A percentile compares a stretch with the other conserved stretches of the same genome.
Conservation (phyloP, 1,284 basidiomycete genomes). For the Laetiporus sulphureus region DNA sequence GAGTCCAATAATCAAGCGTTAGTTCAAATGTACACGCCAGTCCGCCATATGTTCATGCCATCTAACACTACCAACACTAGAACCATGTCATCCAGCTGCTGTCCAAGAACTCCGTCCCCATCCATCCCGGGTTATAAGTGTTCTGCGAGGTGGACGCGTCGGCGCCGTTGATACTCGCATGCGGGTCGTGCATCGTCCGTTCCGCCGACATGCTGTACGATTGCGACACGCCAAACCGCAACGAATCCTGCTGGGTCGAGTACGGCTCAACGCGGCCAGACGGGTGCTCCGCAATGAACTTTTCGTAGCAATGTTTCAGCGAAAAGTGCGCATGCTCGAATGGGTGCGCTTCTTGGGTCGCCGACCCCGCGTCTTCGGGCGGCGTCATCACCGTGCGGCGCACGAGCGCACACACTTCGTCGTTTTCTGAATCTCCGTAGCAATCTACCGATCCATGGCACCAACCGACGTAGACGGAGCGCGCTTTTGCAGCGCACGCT, state of each 20-base stretch:
- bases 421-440: slow-evolving; percentile 11
- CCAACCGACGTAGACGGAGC: slow-evolving; percentile 19
- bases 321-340: slow-evolving; percentile 21
- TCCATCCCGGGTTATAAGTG: slow-evolving; percentile 13
- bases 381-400: slow-evolving; percentile 15
- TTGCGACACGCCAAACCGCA: slow-evolving; percentile 3
- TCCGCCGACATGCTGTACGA: slow-evolving; percentile 14
- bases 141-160: slow-evolving; percentile 3
- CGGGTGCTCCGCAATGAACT: slow-evolving; percentile 17
- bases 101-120: slow-evolving; percentile 22
- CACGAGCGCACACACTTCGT: slow-evolving; percentile 21
- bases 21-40: too few species aligned
- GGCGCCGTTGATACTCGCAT: background rate
- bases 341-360: slow-evolving; percentile 15
- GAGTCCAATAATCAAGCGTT: too few species aligned
- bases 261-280: slow-evolving; percentile 10
- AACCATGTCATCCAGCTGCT: slow-evolving; percentile 28
- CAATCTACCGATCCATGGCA: slow-evolving; percentile 16
- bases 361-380: background rate
- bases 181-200: slow-evolving; percentile 4
- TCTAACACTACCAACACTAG: too few species aligned
- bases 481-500: slow-evolving; percentile 17
- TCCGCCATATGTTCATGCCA: too few species aligned
- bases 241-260: slow-evolving; percentile 11
- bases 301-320: slow-evolving; percentile 20